Evolutionary conservation across 108 stramenopile genomes (phyloP).

Genomic region (Nannochloropsis granulata): DNA sequence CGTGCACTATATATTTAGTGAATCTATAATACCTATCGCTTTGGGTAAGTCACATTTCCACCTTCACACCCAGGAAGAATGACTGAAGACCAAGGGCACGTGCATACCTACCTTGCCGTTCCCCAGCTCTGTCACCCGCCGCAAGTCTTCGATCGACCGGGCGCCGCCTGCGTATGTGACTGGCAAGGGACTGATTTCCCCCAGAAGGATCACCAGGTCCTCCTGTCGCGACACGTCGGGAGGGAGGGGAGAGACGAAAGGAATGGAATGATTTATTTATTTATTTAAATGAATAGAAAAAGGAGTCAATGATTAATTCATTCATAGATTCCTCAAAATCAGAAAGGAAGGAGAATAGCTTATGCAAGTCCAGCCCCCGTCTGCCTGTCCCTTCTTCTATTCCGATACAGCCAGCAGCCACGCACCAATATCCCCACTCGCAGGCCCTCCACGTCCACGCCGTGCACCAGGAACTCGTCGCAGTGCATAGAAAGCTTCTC

Average conservation of each 20-base stretch:
- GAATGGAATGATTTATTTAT: neutral
- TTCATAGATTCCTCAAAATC: no score
- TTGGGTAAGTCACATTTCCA: neutral
- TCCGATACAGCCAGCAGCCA: no score
- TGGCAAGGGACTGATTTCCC: constrained; percentile 58
- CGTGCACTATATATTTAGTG: neutral
- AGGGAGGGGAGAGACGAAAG: neutral
- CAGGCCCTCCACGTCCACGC: constrained; percentile 93
- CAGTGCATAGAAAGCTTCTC: constrained; percentile 55
- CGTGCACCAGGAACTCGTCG: constrained; percentile 91
- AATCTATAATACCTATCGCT: no score
- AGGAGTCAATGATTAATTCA: neutral
- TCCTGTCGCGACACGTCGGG: constrained; percentile 18
- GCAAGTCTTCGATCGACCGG: constrained; percentile 61
- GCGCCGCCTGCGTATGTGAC: constrained; percentile 98
- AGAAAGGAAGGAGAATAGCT: no score
- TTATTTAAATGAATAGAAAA: neutral
- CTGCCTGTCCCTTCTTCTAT: no score
- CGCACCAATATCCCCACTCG: constrained; percentile 64
- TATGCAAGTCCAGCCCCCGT: no score
- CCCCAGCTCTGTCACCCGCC: constrained; percentile 62
- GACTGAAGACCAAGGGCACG: no score
- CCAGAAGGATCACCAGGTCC: constrained; percentile 72
- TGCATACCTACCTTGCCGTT: constrained; percentile 34
- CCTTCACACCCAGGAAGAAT: neutral